Base-by-base conservation (phyloP, 805 yeast genomes). In the Groenewaldozyma salmanticensis region DNA sequence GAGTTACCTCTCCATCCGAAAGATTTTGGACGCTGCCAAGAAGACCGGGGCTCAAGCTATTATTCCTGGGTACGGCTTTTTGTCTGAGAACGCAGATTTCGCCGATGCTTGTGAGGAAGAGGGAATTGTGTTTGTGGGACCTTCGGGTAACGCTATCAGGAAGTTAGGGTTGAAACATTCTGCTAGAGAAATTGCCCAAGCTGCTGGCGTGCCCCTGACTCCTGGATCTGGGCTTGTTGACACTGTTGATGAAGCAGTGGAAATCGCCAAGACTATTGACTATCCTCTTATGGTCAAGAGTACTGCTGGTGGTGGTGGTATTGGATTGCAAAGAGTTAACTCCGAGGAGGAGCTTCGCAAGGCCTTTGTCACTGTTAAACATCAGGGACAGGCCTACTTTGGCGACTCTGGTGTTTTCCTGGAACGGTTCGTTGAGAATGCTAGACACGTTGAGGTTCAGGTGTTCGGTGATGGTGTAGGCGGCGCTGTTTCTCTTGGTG, bases 301-400 rank as follows among this genome's bases (percentile, higher is more conserved):
- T 20, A 92, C 98, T 46, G 97, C 97, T 20, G 98, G 98, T 59
- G 98, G 98, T 57, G 98, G 98, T 63, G 98, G 98, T 65, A 90
- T 90, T 56, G 98, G 98, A 49, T 68, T 90, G 52, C 96, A 90
- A 62, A 83, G 87, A 58, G 96, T 88, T 44, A 95, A 88, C 55
- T 71, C 77, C 27, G 83, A 75, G 51, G 77, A 61, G 16, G 96
- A 92, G 45, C 77, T 92, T 48, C 84, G 77, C 64, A 67, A 81
- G 47, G 94, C 88, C 11, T 90, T 86, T 63, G 82, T 76, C 54
- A 80, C 95, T 6, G 97, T 92, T 34, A 81, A 85, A 58, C 96
- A 87, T 64, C 96, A 87, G 64, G 98, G 96, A 49, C 72, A 77
- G 57, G 75, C 94, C 0, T 90, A 85, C 59, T 90, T 90, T 57